These are phyloP conservation scores for Metarhizium robertsii DNA, from an alignment of 2,329 filamentous ascomycete species.

Conservation along the genomic window DNA sequence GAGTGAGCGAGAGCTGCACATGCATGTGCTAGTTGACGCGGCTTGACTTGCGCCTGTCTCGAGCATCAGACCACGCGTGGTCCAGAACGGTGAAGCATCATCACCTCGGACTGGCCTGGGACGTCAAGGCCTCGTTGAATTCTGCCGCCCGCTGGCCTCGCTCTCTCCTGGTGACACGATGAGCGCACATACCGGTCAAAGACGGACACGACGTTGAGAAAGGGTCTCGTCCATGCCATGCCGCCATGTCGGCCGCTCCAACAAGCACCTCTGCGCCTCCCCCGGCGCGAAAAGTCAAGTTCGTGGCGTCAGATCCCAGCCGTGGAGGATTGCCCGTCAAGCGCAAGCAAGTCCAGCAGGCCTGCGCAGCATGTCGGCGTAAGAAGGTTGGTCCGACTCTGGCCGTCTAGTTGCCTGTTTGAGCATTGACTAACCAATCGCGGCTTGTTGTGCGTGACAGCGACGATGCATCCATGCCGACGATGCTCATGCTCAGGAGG, in stretches of 20 bases:
- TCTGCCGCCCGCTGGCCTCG: neutral
- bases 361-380: constrained; percentile 44
- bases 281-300: constrained; percentile 34
- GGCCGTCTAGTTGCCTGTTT: neutral
- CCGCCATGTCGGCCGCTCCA: constrained; percentile 13
- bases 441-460: constrained; percentile 14
- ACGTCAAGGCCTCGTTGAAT: neutral
- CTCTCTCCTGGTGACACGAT: neutral
- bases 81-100: neutral
- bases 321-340: constrained; percentile 45
- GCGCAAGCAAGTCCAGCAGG: constrained; percentile 49
- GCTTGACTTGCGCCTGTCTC: neutral
- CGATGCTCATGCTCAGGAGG: constrained; percentile 17
- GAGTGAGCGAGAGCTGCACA: neutral
- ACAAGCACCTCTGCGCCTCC: constrained; percentile 3
- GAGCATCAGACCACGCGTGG: neutral
- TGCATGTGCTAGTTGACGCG: neutral
- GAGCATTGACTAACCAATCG: constrained; percentile 1
- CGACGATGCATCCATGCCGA: constrained; percentile 36
- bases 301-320: constrained; percentile 44
- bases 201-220: neutral
- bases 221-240: constrained; percentile 2
- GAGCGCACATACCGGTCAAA: neutral
- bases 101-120: neutral
- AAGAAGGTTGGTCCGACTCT: constrained; percentile 34